Base-by-base conservation (phyloP, 306 rosid genomes). In the Prunus salicina region DNA sequence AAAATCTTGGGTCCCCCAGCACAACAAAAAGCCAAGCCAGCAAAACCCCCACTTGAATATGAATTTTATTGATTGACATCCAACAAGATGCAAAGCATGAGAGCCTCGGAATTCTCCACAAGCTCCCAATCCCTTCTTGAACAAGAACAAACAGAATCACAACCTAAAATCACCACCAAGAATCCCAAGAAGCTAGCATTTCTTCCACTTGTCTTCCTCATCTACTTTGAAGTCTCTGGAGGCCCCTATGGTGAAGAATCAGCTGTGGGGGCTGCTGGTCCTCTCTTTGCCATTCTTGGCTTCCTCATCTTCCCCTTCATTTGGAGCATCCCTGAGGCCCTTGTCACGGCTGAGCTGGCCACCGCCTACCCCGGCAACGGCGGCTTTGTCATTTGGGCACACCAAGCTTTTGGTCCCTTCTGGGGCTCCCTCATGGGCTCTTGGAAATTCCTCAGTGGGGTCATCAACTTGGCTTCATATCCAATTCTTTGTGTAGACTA, bases 371-470 rank as follows among this genome's bases (percentile, higher is more conserved):
- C 85, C 5, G 88, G 88, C 15, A 84, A 84, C 53, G 88, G 83
- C 2, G 88, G 85, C 2, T 84, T 77, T 18, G 85, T 84, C 58
- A 81, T 84, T 49, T 81, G 88, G 85, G 83, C 83, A 8, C 34
- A 71, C 52, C 53, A 73, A 13, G 88, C 88, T 7, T 84, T 84
- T 78, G 85, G 88, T 22, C 82, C 88, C 60, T 84, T 84, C 60
- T 84, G 85, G 87, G 85, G 85, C 25, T 84, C 85, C 50, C 74
- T 81, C 22, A 81, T 84, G 87, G 87, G 87, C 6, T 71, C 82
- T 51, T 85, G 86, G 86, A 82, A 85, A 16, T 85, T 85, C 69
- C 52, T 82, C 20, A 57, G 74, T 27, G 89, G 82, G 3, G 86
- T 82, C 67, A 82, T 86, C 60, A 86, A 82, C 49, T 50, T 80